phyloP scores from a whole-genome alignment of 192 early-diverging fungal genomes.

The Piromyces finnis region DNA sequence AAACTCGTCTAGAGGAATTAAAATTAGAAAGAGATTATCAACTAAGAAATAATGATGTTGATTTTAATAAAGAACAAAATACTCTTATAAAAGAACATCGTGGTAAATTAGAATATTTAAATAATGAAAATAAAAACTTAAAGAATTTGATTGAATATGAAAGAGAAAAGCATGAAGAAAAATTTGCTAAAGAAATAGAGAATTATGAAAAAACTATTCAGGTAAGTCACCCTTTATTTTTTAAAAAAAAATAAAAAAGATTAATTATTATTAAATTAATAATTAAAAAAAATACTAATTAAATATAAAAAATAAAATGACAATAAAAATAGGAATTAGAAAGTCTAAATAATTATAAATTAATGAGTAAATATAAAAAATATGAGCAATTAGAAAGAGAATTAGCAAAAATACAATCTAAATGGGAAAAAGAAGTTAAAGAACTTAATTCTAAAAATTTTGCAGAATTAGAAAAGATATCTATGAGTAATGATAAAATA shows the following conservation, averaged over 20 bases:
- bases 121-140: slow-evolving; percentile 20
- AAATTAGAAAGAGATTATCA: slow-evolving; percentile 53
- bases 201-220: slow-evolving; percentile 16
- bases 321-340: background rate
- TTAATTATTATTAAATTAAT: no score
- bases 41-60: slow-evolving; percentile 41
- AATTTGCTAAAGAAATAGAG: slow-evolving; percentile 33
- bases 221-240: no score
- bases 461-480: background rate
- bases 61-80: slow-evolving; percentile 48
- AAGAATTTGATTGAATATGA: slow-evolving; percentile 43
- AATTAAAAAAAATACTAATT: no score
- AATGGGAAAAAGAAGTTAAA: background rate
- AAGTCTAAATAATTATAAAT: background rate
- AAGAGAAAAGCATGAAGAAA: slow-evolving; percentile 39
- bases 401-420: background rate
- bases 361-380: background rate
- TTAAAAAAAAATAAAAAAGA: no score
- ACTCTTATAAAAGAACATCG: slow-evolving; percentile 40
- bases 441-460: background rate
- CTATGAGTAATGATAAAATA: background rate
- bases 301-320: no score
- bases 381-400: background rate
- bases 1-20: slow-evolving; percentile 38
- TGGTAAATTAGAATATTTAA: slow-evolving; percentile 39